Conservation (phyloP, 179 eudicot genomes). For the Heliamphora pulchella region DNA sequence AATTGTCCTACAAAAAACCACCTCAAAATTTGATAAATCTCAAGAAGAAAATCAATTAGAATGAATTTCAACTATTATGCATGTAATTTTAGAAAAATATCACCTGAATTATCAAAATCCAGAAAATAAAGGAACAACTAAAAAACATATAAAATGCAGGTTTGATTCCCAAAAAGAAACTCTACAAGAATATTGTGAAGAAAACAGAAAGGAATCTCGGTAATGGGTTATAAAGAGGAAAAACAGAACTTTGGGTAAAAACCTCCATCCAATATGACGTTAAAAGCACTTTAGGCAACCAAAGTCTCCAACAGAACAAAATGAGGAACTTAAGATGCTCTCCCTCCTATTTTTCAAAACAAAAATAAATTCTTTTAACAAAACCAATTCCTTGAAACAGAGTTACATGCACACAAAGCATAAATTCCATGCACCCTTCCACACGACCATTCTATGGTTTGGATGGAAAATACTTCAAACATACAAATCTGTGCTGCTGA, state of each 20-base stretch:
- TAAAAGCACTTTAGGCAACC: background rate
- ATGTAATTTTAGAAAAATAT: background rate
- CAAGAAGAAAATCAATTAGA: background rate
- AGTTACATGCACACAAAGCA: background rate
- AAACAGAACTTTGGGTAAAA: background rate
- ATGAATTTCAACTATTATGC: background rate
- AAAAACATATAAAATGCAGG: background rate
- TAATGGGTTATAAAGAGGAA: background rate
- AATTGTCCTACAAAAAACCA: background rate
- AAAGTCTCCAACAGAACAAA: background rate
- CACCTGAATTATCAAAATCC: background rate
- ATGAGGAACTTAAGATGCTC: background rate
- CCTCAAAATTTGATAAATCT: background rate
- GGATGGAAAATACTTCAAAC: background rate
- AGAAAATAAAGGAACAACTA: background rate
- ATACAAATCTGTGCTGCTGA: background rate
- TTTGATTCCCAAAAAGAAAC: background rate
- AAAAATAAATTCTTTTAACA: background rate
- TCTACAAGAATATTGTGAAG: background rate
- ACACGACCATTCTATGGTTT: background rate
- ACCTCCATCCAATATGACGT: background rate
- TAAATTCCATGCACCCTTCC: background rate
- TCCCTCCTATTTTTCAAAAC: background rate
- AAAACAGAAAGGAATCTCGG: background rate
- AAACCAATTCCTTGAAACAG: background rate